Conservation (phyloP, 164 flowering plant species). For the Umbellularia californica region DNA sequence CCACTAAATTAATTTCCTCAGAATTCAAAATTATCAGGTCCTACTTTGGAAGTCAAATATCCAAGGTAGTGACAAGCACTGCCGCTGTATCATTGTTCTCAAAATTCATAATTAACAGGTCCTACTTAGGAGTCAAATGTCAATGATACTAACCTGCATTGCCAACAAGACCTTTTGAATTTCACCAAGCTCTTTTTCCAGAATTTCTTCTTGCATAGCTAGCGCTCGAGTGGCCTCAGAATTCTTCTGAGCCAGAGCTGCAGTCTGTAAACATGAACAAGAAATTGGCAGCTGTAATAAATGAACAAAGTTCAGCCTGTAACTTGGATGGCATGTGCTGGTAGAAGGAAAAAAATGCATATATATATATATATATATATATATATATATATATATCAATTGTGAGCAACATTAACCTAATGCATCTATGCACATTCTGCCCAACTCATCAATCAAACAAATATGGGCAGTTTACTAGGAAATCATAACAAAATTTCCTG, state of each 20-base stretch:
- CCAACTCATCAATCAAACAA: background rate
- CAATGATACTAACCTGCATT: conserved; percentile 67
- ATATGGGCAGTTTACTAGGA: background rate
- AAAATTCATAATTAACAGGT: background rate
- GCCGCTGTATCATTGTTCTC: background rate
- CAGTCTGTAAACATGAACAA: conserved; percentile 52
- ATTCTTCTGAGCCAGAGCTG: conserved; percentile 81
- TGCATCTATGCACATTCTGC: background rate
- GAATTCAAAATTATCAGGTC: background rate
- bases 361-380: background rate
- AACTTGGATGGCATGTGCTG: background rate
- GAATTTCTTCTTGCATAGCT: conserved; percentile 63
- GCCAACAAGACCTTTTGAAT: conserved; percentile 87
- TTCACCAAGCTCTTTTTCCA: conserved; percentile 93
- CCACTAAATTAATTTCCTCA: background rate
- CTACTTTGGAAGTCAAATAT: background rate
- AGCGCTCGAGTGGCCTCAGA: conserved; percentile 87
- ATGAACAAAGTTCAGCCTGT: background rate
- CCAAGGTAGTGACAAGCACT: background rate
- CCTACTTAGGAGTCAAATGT: background rate
- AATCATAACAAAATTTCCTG: background rate
- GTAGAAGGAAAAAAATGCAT: background rate
- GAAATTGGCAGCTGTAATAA: conserved; percentile 4
- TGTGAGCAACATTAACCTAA: background rate
- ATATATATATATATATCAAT: background rate